Conservation (phyloP, 257 asterid species). For the Leonotis leonurus region DNA sequence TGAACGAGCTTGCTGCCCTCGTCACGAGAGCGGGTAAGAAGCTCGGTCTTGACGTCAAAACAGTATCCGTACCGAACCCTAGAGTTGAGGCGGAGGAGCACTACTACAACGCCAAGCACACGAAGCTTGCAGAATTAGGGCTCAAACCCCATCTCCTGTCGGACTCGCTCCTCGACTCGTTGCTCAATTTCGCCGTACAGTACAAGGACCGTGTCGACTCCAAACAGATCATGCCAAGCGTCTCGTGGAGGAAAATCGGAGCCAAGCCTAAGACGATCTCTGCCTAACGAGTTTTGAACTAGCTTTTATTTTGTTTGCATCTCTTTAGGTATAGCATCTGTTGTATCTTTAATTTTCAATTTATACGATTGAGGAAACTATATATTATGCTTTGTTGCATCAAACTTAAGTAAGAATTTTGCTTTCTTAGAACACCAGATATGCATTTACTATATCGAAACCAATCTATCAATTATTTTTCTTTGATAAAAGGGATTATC, state of each 20-base stretch:
- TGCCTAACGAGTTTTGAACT: slow-evolving; percentile 26
- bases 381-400: too few species aligned
- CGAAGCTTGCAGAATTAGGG: slow-evolving; percentile 79
- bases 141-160: slow-evolving; percentile 88
- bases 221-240: slow-evolving; percentile 91
- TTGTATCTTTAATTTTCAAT: neutral
- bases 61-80: slow-evolving; percentile 79
- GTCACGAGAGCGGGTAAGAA: slow-evolving; percentile 82
- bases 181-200: slow-evolving; percentile 65
- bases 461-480: too few species aligned
- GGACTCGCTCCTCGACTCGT: slow-evolving; percentile 89
- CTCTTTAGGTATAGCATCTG: neutral
- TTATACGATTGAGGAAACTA: too few species aligned
- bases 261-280: slow-evolving; percentile 74
- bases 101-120: slow-evolving; percentile 91
- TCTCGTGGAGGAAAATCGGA: slow-evolving; percentile 84
- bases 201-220: slow-evolving; percentile 77
- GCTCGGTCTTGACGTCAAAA: slow-evolving; percentile 73
- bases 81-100: slow-evolving; percentile 98
- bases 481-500: too few species aligned
- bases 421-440: too few species aligned
- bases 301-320: neutral
- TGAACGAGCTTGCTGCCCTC: slow-evolving; percentile 74
- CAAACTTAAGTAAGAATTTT: too few species aligned
- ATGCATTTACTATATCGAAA: too few species aligned